phyloP scores from a whole-genome alignment of 495 filamentous ascomycete species.

The Ramalina peruviana region DNA sequence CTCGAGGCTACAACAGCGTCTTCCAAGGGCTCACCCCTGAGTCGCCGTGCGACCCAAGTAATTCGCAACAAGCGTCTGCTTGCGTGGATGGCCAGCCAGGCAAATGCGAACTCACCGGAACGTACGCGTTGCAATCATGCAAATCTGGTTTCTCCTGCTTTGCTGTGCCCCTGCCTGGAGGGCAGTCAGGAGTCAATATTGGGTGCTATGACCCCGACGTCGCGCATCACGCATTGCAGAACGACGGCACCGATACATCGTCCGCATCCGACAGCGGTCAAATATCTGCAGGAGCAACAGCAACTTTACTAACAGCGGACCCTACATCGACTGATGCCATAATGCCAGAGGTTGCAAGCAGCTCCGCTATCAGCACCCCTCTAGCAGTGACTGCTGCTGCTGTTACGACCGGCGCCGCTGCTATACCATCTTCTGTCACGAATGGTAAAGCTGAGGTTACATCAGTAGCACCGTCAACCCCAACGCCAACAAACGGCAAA shows the following conservation, averaged over 20 bases:
- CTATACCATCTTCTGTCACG: too few relatives aligned
- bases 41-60: conserved; percentile 8
- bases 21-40: conserved; percentile 7
- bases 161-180: conserved; percentile 10
- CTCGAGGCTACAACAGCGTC: conserved; percentile 8
- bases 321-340: not conserved
- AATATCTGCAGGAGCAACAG: not conserved
- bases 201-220: conserved; percentile 9
- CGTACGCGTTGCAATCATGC: conserved; percentile 12
- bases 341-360: not conserved
- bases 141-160: conserved; percentile 10
- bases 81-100: conserved; percentile 14
- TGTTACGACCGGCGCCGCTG: too few relatives aligned
- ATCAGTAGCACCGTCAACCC: too few relatives aligned
- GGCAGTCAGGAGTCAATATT: conserved; percentile 8
- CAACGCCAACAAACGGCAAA: too few relatives aligned
- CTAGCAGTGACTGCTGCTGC: too few relatives aligned
- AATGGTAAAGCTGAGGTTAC: too few relatives aligned
- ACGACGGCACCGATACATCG: not conserved
- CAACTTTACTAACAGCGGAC: not conserved
- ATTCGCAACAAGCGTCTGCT: conserved; percentile 5
- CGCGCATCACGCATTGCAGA: conserved; percentile 3
- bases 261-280: not conserved
- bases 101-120: conserved; percentile 10
- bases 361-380: too few relatives aligned